phyloP scores from a whole-genome alignment of 106 monocot species.

The Acorus gramineus region DNA sequence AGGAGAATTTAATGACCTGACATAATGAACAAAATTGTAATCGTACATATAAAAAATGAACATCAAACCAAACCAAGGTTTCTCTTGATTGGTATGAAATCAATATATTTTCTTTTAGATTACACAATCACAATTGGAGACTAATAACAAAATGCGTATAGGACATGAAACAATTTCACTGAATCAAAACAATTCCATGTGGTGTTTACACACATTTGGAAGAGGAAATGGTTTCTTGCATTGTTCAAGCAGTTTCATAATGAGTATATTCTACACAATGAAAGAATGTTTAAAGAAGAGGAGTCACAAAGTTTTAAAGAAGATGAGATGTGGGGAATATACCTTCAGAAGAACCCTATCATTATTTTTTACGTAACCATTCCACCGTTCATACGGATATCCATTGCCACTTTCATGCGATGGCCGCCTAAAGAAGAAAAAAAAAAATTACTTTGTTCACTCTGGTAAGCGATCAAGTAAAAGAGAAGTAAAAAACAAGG shows the following conservation, averaged over 20 bases:
- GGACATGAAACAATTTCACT: no score
- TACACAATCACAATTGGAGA: no score
- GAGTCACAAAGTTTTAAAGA: neutral
- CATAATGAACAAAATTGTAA: slow-evolving; percentile 1
- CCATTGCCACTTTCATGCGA: neutral
- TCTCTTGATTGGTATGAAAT: neutral
- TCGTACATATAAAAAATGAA: neutral
- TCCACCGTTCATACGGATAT: slow-evolving; percentile 11
- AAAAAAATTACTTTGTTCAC: no score
- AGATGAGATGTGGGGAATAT: neutral
- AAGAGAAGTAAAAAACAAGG: no score
- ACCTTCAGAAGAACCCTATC: slow-evolving; percentile 19
- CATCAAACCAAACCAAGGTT: neutral
- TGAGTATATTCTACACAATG: neutral
- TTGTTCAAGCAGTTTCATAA: no score
- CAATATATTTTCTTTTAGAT: neutral
- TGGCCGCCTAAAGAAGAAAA: no score
- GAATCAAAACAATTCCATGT: no score
- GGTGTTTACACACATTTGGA: no score
- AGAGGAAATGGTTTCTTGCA: no score
- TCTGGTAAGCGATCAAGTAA: no score
- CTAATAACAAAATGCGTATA: no score
- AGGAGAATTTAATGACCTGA: slow-evolving; percentile 28
- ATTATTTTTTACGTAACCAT: slow-evolving; percentile 9
- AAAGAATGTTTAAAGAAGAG: neutral